Conservation (phyloP, 2,329 filamentous ascomycete genomes). For the Coniosporium tulheliwenetii region DNA sequence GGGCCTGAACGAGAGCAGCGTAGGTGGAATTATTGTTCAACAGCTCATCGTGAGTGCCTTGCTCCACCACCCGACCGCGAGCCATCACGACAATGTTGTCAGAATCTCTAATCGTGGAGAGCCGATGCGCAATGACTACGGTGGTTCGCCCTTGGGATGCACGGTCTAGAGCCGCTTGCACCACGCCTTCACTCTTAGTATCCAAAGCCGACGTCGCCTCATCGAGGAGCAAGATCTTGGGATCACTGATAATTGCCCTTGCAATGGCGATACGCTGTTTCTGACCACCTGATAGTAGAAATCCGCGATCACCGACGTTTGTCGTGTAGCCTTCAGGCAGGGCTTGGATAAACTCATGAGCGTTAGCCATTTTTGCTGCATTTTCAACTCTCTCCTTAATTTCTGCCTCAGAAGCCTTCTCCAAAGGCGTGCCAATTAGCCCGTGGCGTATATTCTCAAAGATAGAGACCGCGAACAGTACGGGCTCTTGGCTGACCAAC, state of each 20-base stretch:
- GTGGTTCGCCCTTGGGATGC: slow-evolving; percentile 38
- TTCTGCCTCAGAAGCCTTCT: slow-evolving; percentile 11
- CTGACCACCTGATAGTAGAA: slow-evolving; percentile 29
- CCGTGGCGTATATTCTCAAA: slow-evolving; percentile 28
- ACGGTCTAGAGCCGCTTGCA: slow-evolving; percentile 24
- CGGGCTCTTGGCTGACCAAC: slow-evolving; percentile 29
- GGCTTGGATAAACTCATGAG: slow-evolving; percentile 31
- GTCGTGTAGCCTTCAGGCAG: slow-evolving; percentile 32
- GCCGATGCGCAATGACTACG: slow-evolving; percentile 60
- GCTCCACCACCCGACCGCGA: slow-evolving; percentile 44
- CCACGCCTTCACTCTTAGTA: slow-evolving; percentile 25
- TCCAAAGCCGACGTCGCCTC: slow-evolving; percentile 32
- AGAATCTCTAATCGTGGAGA: slow-evolving; percentile 64
- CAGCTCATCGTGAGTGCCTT: slow-evolving; percentile 45
- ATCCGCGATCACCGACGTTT: slow-evolving; percentile 25
- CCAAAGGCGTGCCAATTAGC: slow-evolving; percentile 7
- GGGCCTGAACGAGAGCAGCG: neutral
- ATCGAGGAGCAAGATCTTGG: slow-evolving; percentile 29
- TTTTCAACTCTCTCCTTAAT: slow-evolving; percentile 16
- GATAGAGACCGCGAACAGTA: slow-evolving; percentile 28
- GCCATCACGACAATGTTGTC: slow-evolving; percentile 70
- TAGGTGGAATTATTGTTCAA: slow-evolving; percentile 23
- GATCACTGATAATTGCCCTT: slow-evolving; percentile 28
- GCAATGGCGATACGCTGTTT: slow-evolving; percentile 30
- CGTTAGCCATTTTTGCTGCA: slow-evolving; percentile 22